These are phyloP conservation scores for Ormosia semicastrata DNA, from an alignment of 306 rosid genomes.

Conservation along the genomic window DNA sequence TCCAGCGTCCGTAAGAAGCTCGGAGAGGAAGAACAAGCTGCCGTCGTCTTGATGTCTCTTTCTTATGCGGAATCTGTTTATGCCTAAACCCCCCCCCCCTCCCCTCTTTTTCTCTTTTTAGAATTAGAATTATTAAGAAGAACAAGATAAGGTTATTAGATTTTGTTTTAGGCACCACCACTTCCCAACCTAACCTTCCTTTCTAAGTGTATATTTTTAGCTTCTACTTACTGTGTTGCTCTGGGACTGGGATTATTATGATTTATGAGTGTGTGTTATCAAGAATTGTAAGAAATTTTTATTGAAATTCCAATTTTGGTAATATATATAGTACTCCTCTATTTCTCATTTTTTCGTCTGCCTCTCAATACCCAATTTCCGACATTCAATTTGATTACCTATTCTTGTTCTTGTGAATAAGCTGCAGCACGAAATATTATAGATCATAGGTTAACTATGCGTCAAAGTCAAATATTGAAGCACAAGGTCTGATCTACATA, in stretches of 20 bases:
- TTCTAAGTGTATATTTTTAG: constrained; percentile 41
- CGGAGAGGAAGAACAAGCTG: constrained; percentile 94
- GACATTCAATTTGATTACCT: neutral
- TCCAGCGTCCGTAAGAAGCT: constrained; percentile 67
- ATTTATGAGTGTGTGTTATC: constrained; percentile 12
- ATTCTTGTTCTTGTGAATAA: neutral
- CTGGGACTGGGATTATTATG: no score
- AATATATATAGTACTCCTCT: neutral
- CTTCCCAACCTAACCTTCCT: neutral
- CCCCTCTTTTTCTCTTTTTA: no score
- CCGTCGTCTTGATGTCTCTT: constrained; percentile 84
- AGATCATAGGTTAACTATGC: neutral
- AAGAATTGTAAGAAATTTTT: constrained; percentile 58
- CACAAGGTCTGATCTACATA: neutral
- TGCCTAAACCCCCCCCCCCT: constrained; percentile 19
- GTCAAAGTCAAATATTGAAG: neutral
- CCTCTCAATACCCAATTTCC: neutral
- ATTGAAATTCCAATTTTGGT: constrained; percentile 47
- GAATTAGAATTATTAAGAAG: neutral
- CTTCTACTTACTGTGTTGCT: constrained; percentile 27
- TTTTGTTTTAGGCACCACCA: constrained; percentile 15
- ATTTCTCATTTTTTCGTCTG: neutral
- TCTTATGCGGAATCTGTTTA: constrained; percentile 82
- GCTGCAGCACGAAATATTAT: neutral
- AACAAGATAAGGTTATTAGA: no score